A percentile compares a stretch with the other conserved stretches of the same genome.
Conservation (phyloP, 495 filamentous ascomycete genomes). For the Podospora sp. region DNA sequence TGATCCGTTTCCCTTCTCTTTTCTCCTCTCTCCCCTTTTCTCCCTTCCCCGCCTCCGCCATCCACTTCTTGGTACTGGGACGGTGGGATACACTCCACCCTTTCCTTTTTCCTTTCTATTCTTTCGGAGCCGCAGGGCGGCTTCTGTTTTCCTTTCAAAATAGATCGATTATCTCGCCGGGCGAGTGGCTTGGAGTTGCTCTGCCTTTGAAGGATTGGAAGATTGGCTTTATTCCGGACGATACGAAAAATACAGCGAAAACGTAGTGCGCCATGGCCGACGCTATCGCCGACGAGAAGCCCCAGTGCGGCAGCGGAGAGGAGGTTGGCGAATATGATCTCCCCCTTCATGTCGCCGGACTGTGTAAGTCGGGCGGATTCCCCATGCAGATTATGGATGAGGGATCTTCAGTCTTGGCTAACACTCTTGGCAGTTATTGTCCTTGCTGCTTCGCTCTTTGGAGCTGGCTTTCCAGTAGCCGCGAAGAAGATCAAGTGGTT, state of each 20-base stretch:
- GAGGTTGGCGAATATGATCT: slow-evolving; percentile 52
- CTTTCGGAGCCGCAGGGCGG: slow-evolving; percentile 34
- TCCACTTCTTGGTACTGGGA: slow-evolving; percentile 12
- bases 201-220: slow-evolving; percentile 17
- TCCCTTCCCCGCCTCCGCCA: background rate
- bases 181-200: slow-evolving; percentile 18
- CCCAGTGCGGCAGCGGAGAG: slow-evolving; percentile 47
- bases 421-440: slow-evolving; percentile 39
- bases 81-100: background rate
- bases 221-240: background rate
- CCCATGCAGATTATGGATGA: background rate
- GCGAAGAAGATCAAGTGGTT: slow-evolving; percentile 58
- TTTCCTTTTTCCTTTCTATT: slow-evolving; percentile 19
- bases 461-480: slow-evolving; percentile 56
- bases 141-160: slow-evolving; percentile 25
- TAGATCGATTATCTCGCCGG: slow-evolving; percentile 13
- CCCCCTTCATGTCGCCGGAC: slow-evolving; percentile 48
- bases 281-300: slow-evolving; percentile 38
- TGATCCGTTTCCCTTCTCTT: slow-evolving; percentile 28
- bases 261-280: background rate
- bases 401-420: background rate
- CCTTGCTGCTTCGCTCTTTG: slow-evolving; percentile 44
- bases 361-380: slow-evolving; percentile 47
- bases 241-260: background rate
- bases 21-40: slow-evolving; percentile 23